These are phyloP conservation scores for Phaseolus lunatus DNA, from an alignment of 306 rosid species.

Conservation along the genomic window DNA sequence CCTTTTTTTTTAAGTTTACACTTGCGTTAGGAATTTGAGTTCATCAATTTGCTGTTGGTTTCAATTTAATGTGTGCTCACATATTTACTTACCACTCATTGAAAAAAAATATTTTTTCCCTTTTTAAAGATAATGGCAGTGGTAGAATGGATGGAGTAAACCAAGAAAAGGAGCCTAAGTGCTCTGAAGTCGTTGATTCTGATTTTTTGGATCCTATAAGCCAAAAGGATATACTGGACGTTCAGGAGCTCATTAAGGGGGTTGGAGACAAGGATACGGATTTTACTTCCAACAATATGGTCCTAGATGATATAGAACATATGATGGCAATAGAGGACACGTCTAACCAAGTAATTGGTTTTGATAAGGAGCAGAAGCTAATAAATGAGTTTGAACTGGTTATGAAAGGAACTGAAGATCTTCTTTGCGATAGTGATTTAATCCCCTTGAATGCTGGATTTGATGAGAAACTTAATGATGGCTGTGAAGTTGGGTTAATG, in stretches of 20 bases:
- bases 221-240: conserved; percentile 30
- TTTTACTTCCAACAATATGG: conserved; percentile 16
- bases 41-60: conserved; percentile 22
- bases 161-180: conserved; percentile 38
- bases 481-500: conserved; percentile 41
- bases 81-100: conserved; percentile 9
- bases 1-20: background rate
- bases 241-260: conserved; percentile 40
- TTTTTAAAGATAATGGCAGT: conserved; percentile 50
- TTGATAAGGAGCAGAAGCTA: conserved; percentile 40
- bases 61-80: conserved; percentile 4
- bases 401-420: conserved; percentile 54
- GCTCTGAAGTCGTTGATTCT: conserved; percentile 30
- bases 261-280: conserved; percentile 35
- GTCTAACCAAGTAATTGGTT: conserved; percentile 27
- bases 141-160: conserved; percentile 43
- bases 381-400: conserved; percentile 51
- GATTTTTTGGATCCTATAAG: conserved; percentile 10
- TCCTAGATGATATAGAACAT: conserved; percentile 43
- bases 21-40: background rate
- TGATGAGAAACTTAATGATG: conserved; percentile 41
- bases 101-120: background rate
- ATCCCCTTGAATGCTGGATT: conserved; percentile 24
- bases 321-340: conserved; percentile 44
- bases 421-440: conserved; percentile 40